phyloP scores from a whole-genome alignment of 495 filamentous ascomycete genomes.

The Parathielavia hyrcaniae region DNA sequence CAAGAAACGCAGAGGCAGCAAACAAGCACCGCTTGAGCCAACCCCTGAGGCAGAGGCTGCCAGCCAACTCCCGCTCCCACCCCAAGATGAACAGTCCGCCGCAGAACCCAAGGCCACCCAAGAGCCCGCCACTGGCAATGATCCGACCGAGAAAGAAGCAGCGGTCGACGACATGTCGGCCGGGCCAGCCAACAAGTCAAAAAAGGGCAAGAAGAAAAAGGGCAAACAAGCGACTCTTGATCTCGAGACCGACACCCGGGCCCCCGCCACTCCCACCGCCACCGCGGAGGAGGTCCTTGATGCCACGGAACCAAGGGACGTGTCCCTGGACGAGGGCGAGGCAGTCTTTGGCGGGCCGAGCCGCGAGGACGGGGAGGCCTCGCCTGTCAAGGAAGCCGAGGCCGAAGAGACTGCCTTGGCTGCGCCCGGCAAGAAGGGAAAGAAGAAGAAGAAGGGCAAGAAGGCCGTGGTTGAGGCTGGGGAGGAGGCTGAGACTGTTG shows the following conservation, averaged over 20 bases:
- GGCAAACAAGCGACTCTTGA: slow-evolving; percentile 15
- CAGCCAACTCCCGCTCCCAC: too few relatives aligned
- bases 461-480: slow-evolving; percentile 17
- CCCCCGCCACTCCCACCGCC: background rate
- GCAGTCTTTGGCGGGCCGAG: slow-evolving; percentile 6
- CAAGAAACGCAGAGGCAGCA: slow-evolving; percentile 31
- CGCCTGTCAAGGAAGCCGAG: slow-evolving; percentile 2
- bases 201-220: slow-evolving; percentile 33
- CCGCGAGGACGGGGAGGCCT: slow-evolving; percentile 3
- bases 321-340: slow-evolving; percentile 2
- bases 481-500: slow-evolving; percentile 6
- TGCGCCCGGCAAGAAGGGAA: slow-evolving; percentile 20
- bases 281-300: slow-evolving; percentile 10
- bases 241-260: background rate
- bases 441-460: slow-evolving; percentile 29
- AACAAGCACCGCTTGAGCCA: slow-evolving; percentile 17
- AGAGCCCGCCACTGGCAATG: background rate
- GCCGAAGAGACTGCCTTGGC: background rate
- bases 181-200: slow-evolving; percentile 20
- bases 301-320: slow-evolving; percentile 6
- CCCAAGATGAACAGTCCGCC: background rate
- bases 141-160: background rate
- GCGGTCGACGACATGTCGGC: slow-evolving; percentile 10
- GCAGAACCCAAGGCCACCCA: background rate
- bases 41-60: background rate